phyloP scores from a whole-genome alignment of 116 monocot genomes.

The Posidonia oceanica region DNA sequence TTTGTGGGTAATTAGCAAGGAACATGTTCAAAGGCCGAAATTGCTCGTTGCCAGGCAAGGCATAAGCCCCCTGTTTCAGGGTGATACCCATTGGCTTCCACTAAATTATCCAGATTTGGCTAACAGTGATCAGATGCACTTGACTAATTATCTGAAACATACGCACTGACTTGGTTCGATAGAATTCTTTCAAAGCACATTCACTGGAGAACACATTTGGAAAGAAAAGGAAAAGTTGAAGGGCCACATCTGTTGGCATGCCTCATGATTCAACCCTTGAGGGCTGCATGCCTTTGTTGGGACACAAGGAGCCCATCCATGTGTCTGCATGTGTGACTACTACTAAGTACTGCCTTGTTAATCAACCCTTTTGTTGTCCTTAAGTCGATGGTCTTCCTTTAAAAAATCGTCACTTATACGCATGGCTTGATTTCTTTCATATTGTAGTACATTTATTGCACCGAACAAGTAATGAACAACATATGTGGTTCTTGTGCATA shows the following conservation, averaged over 20 bases:
- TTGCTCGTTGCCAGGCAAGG: too few species aligned
- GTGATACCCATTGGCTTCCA: too few species aligned
- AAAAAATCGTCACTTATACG: too few species aligned
- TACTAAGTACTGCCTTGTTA: not conserved
- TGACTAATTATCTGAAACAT: not conserved
- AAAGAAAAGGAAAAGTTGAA: not conserved
- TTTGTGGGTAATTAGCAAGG: not conserved
- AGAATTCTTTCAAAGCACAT: not conserved
- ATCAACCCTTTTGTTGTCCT: not conserved
- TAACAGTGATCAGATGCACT: not conserved
- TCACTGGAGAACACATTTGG: not conserved
- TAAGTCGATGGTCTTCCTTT: too few species aligned
- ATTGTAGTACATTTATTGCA: too few species aligned
- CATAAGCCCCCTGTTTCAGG: too few species aligned
- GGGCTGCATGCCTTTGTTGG: slow-evolving; percentile 12
- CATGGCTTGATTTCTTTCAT: too few species aligned
- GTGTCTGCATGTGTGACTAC: slow-evolving; percentile 18
- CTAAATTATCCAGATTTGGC: too few species aligned
- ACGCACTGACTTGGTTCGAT: not conserved
- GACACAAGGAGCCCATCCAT: slow-evolving; percentile 35
- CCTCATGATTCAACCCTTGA: slow-evolving; percentile 15
- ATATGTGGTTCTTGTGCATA: not conserved
- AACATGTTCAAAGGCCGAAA: too few species aligned
- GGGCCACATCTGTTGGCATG: not conserved
- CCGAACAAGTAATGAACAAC: not conserved